Conservation (phyloP, 2,329 filamentous ascomycete species). For the Periglandula ipomoeae region DNA sequence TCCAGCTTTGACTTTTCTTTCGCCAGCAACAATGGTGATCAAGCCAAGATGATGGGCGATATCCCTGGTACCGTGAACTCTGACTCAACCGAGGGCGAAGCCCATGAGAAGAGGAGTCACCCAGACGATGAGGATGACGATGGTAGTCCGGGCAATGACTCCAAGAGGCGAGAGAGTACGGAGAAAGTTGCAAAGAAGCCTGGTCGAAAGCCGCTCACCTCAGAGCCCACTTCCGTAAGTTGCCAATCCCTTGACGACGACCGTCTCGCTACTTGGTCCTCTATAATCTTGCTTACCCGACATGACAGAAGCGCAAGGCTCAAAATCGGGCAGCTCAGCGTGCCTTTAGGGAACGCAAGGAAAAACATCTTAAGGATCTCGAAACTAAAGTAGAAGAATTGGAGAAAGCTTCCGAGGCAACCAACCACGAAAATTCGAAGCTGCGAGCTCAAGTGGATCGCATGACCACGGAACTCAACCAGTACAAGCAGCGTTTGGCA, state of each 20-base stretch:
- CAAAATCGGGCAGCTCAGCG: slow-evolving; percentile 89
- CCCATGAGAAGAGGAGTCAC: slow-evolving; percentile 62
- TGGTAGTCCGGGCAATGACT: slow-evolving; percentile 31
- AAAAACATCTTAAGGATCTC: slow-evolving; percentile 79
- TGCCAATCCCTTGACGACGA: neutral
- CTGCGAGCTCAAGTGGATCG: slow-evolving; percentile 83
- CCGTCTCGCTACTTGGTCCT: neutral
- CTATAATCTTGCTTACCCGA: slow-evolving; percentile 9
- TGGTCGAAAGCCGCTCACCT: slow-evolving; percentile 88
- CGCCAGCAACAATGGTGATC: slow-evolving; percentile 31
- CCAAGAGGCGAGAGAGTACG: slow-evolving; percentile 71
- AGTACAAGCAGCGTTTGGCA: slow-evolving; percentile 82
- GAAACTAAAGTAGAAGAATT: slow-evolving; percentile 69
- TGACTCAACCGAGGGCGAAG: slow-evolving; percentile 47
- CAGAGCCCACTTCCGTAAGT: slow-evolving; percentile 90
- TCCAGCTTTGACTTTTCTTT: slow-evolving; percentile 61
- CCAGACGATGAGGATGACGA: slow-evolving; percentile 62
- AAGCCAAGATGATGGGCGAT: slow-evolving; percentile 66
- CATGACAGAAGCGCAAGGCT: slow-evolving; percentile 76
- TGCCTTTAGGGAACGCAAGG: slow-evolving; percentile 89
- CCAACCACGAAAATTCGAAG: slow-evolving; percentile 77
- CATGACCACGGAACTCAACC: slow-evolving; percentile 72
- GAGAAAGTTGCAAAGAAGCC: slow-evolving; percentile 92
- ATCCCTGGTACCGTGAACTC: slow-evolving; percentile 48
- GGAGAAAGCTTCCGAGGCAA: slow-evolving; percentile 73